Evolutionary conservation across 352 stramenopile species (phyloP), one percentile per base, ranked within the genome.

Genomic region (Globisporangium paroecandrum): DNA sequence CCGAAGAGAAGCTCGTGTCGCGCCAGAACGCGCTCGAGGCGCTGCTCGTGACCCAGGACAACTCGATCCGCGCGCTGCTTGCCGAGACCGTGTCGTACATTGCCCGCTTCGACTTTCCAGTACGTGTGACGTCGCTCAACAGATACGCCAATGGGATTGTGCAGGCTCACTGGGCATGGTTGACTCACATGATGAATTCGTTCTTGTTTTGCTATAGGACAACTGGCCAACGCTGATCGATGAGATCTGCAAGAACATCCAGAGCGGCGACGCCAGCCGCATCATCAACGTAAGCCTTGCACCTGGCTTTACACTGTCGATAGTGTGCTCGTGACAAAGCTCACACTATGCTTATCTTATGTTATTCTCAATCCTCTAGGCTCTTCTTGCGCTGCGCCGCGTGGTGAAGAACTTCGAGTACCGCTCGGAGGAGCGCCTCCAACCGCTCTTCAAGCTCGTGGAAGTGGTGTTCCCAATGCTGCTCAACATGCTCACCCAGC

Each of bases 351-450:
- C 18, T 12, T 51, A 5, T 25, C 43, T 62, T 67, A 20, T 46
- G 8, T n/a, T 71, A 7, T 15, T 29, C n/a, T 58, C 0, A 25
- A 3, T 55, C 18, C 81, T 91, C 58, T 91, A 98, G 76, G 88
- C 96, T n/a, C 79, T 99, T 32, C 77, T 99, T 60, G 95, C 95
- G 25, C 72, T 99, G 63, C 90, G 97, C 47, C 98, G 98, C 74
- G 83, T 99, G 47, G 96, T 97, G 70, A 99, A 99, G 83, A 93
- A 98, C 71, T 99, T 98, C 76, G 97, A 99, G 78, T 99, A 98
- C 87, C 98, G 98, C 70, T 82, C 78, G 22, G 91, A 97, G 25
- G 97, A 84, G 68, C 79, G 92, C 38, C 76, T 97, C 25, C 83
- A 81, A 22, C 93, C 95, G 10, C 82, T 99, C 20, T 93, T 95